Evolutionary conservation across 2,329 filamentous ascomycete species (phyloP).

Genomic region (Aspergillus latus): DNA sequence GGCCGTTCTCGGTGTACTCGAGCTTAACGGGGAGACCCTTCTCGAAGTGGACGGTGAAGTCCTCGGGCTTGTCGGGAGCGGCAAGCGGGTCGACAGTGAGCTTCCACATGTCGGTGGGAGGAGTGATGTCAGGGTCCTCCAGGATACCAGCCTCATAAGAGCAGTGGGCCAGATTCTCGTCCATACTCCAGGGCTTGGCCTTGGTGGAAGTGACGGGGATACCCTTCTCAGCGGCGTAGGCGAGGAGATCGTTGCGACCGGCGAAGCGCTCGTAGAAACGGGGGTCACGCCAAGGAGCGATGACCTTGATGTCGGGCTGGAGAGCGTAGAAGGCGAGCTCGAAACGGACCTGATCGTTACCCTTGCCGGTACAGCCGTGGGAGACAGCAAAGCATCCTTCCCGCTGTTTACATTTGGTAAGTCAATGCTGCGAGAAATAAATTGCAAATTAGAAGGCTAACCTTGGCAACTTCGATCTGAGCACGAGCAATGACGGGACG

Average conservation of each 20-base stretch:
- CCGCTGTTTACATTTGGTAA: slow-evolving; percentile 27
- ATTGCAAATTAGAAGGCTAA: neutral
- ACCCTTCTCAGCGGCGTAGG: slow-evolving; percentile 48
- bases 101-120: slow-evolving; percentile 78
- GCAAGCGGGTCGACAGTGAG: slow-evolving; percentile 64
- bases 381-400: slow-evolving; percentile 47
- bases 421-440: neutral
- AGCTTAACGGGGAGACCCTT: slow-evolving; percentile 73
- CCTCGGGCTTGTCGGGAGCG: slow-evolving; percentile 68
- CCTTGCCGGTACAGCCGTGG: slow-evolving; percentile 51
- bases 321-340: slow-evolving; percentile 53
- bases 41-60: slow-evolving; percentile 71
- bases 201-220: slow-evolving; percentile 51
- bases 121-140: slow-evolving; percentile 57
- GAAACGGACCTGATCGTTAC: slow-evolving; percentile 52
- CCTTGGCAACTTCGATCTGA: slow-evolving; percentile 36
- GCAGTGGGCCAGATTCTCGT: slow-evolving; percentile 65
- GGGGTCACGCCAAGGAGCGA: slow-evolving; percentile 51
- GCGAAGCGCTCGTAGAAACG: slow-evolving; percentile 51
- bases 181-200: slow-evolving; percentile 55
- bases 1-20: slow-evolving; percentile 51
- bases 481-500: slow-evolving; percentile 51
- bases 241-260: slow-evolving; percentile 51
- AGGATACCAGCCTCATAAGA: slow-evolving; percentile 71
- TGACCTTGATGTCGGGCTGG: slow-evolving; percentile 49